Conservation (phyloP, 306 rosid genomes). For the Cucurbita ficifolia region DNA sequence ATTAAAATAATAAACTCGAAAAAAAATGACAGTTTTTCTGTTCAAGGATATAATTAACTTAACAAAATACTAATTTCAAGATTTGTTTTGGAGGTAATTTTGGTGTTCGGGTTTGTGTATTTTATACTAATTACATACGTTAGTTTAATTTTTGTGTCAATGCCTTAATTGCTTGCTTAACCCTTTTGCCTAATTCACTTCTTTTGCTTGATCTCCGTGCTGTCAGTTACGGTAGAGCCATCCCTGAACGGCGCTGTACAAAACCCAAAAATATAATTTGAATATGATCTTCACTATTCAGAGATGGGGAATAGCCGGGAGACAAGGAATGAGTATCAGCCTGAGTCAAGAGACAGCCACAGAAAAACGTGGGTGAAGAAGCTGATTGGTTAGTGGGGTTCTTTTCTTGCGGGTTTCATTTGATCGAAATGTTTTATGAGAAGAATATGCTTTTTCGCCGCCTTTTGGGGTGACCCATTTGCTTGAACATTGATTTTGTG, state of each 20-base stretch:
- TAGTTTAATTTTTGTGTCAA: not conserved
- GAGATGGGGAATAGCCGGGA: not conserved
- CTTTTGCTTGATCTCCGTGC: not conserved
- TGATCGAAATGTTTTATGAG: slow-evolving; percentile 18
- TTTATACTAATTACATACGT: not conserved
- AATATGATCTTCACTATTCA: not conserved
- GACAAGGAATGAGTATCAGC: not conserved
- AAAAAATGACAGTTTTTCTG: slow-evolving; percentile 17
- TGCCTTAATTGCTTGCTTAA: not conserved
- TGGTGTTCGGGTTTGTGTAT: not conserved
- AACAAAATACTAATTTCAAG: not conserved
- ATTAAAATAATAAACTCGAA: not conserved
- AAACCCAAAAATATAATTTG: not conserved
- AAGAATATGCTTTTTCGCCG: slow-evolving; percentile 8
- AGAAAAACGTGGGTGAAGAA: slow-evolving; percentile 34
- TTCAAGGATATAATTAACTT: slow-evolving; percentile 9
- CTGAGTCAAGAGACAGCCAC: not conserved
- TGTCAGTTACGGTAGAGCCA: slow-evolving; percentile 19
- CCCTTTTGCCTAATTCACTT: not conserved
- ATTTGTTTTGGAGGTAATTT: not conserved
- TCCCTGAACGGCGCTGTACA: slow-evolving; percentile 3
- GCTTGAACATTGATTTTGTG: slow-evolving; percentile 13
- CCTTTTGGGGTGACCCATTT: slow-evolving; percentile 21
- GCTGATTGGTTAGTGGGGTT: slow-evolving; percentile 20
- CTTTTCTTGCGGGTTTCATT: slow-evolving; percentile 11